These are phyloP conservation scores for Geranium incanum DNA, from an alignment of 441 rosid species.

Conservation along the genomic window DNA sequence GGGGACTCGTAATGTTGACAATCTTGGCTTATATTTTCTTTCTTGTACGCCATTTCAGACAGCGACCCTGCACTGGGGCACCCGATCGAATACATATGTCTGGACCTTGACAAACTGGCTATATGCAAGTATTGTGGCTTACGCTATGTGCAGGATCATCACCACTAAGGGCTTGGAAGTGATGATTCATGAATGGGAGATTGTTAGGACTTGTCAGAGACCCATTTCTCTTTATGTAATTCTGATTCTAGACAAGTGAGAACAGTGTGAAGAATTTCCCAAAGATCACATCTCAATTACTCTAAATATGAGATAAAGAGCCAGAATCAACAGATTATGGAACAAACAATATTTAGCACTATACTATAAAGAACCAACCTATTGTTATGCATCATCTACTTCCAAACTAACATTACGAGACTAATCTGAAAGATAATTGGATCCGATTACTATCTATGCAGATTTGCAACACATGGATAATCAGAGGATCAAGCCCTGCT, in stretches of 20 bases:
- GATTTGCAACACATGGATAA: background rate
- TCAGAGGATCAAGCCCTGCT: conserved; percentile 21
- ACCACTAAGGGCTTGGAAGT: conserved; percentile 44
- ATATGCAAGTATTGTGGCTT: conserved; percentile 89
- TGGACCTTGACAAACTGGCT: conserved; percentile 72
- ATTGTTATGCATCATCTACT: background rate
- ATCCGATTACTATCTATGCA: background rate
- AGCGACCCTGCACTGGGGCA: conserved; percentile 80
- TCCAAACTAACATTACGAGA: background rate
- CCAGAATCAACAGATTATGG: no score
- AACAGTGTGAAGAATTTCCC: no score
- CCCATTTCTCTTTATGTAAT: no score
- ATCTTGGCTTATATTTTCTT: background rate
- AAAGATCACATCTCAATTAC: no score
- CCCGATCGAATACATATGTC: conserved; percentile 93
- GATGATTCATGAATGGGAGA: background rate
- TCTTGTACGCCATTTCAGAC: conserved; percentile 31
- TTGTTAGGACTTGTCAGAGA: no score
- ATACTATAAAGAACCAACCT: background rate
- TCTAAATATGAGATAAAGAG: no score
- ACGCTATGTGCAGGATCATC: conserved; percentile 82
- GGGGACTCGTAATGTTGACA: background rate
- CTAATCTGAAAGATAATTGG: background rate
- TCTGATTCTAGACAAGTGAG: no score
- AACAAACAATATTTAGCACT: no score